Base-by-base conservation (phyloP, 129 eudicot species). In the Dittrichia graveolens region DNA sequence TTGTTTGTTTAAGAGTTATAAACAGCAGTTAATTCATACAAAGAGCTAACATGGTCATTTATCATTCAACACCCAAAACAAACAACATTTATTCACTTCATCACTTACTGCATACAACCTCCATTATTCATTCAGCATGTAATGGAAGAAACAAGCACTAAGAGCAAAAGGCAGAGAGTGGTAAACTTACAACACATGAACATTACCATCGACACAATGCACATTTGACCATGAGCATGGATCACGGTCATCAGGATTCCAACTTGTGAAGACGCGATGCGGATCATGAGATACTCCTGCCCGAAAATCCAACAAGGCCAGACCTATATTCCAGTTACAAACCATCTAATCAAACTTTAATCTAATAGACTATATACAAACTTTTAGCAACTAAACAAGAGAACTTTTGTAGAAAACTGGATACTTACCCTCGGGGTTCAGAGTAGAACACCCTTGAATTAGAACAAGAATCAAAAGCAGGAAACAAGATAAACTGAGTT, bases 221-320 rank as follows among this genome's bases (percentile, higher is more conserved):
- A 95, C 94, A 67, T 87, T 88, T 9, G 79, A 79, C 99, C 99
- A 95, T 73, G 46, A 66, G 79, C 99, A 95, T 15, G 96, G 96
- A 60, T 83, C 81, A 58, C 40, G 58, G 53, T 95, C 85, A 67
- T 61, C 10, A 2, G 87, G 73, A 78, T 90, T 79, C 99, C 99
- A 95, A 78, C 82, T 82, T n/a, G 64, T 73, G 54, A 90, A 78
- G 65, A 66, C 86, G 12, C 85, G 88, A 67, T 48, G 79, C 0
- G 96, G 99, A 76, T 95, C 96, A 73, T 40, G 69, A 35, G 67
- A 67, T 39, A 95, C 87, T 53, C 78, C 77, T 46, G 78, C 84
- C 47, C 86, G 85, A 65, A 95, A 88, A 56, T 82, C 76, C 80
- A 91, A 78, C 82, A 95, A 79, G 43, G 83, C 86, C 52, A 81